A percentile compares a stretch with the other conserved stretches of the same genome.
phyloP scores from a whole-genome alignment of 2,329 filamentous ascomycete genomes.

The Leptoxyphium fumago region DNA sequence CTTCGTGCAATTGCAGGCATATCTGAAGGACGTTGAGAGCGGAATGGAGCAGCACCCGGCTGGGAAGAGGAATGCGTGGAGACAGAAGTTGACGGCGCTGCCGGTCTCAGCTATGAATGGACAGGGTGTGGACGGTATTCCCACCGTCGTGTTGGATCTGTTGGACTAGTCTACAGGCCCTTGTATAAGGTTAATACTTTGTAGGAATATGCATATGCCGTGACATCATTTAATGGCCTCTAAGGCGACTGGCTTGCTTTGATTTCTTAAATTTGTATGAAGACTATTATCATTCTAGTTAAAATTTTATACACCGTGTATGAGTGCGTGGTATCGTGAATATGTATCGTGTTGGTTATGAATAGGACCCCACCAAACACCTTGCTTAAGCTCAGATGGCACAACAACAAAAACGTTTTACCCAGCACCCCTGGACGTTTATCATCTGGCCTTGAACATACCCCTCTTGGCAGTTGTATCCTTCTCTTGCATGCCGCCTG shows the following conservation, averaged over 20 bases:
- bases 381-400: not conserved
- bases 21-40: conserved; percentile 51
- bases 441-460: not conserved
- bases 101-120: conserved; percentile 83
- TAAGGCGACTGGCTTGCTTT: too few relatives aligned
- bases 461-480: not conserved
- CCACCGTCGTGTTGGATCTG: conserved; percentile 57
- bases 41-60: conserved; percentile 60
- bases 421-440: too few relatives aligned
- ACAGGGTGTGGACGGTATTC: conserved; percentile 63
- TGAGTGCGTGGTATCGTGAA: too few relatives aligned
- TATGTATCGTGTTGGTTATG: not conserved
- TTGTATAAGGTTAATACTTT: too few relatives aligned
- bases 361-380: not conserved
- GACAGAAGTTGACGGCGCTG: conserved; percentile 44
- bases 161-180: conserved; percentile 32
- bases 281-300: too few relatives aligned
- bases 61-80: conserved; percentile 47
- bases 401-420: not conserved
- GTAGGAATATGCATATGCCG: too few relatives aligned
- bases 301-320: too few relatives aligned
- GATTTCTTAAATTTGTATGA: too few relatives aligned
- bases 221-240: too few relatives aligned
- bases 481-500: conserved; percentile 2
- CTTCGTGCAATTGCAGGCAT: conserved; percentile 53